Base-by-base conservation (phyloP, 345 rosid genomes). In the Arabis hirsuta region DNA sequence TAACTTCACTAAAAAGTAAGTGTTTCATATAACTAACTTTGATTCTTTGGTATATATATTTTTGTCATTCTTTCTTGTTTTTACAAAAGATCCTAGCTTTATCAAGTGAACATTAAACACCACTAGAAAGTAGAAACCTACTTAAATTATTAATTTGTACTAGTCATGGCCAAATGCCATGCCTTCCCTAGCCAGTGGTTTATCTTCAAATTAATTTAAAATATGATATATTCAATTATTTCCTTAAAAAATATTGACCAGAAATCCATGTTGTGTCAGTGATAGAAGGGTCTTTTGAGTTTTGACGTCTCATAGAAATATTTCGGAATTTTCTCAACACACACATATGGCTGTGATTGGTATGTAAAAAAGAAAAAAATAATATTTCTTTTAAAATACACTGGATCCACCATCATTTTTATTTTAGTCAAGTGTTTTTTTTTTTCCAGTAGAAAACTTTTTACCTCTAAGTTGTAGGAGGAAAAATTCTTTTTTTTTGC, bases 51-150 rank as follows among this genome's bases (percentile, higher is more conserved):
- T 62, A 43, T 51, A 22, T 32, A 42, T 44, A 41, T 22, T 32
- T 53, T 54, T 14, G 62, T 24, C 14, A 20, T 16, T 73, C 50
- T 73, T 63, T 55, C 63, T 62, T 62, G 63, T 45, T 72, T 43
- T 55, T 36, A 11, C 50, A 46, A 65, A 65, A 64, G 20, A 65
- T 57, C n/a, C 19, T 51, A 42, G 27, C 46, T 58, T 48, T 56
- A 59, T 66, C 67, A 74, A 74, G 58, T 73, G 72, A 31, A 31
- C 61, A 73, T 64, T 51, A 0, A 73, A 62, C 72, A 47, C 77
- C 65, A 65, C 72, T 12, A 39, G 19, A 51, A 65, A 48, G 60
- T 48, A 56, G 38, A 47, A 51, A 12, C 47, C 61, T 59, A 51
- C 60, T 50, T 66, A 66, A 27, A 34, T 26, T 13, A 72, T 62